Percentiles rank a stretch among this genome's conserved stretches.
Evolutionary conservation across 2,329 filamentous ascomycete species (phyloP).

Genomic region (Colletotrichum sp.): DNA sequence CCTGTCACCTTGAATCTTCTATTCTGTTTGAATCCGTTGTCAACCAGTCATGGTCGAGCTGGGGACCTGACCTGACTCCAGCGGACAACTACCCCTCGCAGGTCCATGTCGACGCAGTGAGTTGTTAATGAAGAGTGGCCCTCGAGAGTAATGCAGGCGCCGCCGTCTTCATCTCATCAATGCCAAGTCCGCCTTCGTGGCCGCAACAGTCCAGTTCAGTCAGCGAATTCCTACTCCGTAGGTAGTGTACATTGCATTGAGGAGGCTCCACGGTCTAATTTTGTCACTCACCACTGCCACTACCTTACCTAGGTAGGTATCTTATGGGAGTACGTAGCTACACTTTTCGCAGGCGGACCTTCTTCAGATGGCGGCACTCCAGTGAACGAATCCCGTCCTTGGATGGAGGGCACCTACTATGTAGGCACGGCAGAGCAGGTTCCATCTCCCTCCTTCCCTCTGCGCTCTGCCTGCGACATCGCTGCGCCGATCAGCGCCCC

Average conservation of each 20-base stretch:
- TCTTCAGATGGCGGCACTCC: constrained; percentile 5
- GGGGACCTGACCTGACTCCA: neutral
- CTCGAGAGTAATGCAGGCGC: neutral
- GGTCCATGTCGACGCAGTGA: neutral
- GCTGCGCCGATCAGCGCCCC: constrained; percentile 17
- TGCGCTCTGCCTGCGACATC: constrained; percentile 12
- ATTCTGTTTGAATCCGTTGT: neutral
- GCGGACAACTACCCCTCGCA: neutral
- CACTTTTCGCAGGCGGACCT: neutral
- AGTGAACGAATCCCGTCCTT: neutral
- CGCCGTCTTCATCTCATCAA: neutral
- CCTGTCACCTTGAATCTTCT: constrained; percentile 2
- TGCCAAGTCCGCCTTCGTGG: neutral
- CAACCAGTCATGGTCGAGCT: neutral
- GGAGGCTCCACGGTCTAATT: constrained; percentile 1
- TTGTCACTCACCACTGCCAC: neutral
- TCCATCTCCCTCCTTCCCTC: neutral
- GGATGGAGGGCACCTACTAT: neutral
- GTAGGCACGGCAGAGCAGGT: no score
- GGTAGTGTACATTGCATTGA: neutral
- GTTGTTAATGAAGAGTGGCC: neutral
- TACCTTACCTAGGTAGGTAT: neutral
- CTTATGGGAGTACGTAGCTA: no score
- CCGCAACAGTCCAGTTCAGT: neutral
- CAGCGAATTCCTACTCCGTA: neutral